Percentiles rank a stretch among this genome's conserved stretches.
Evolutionary conservation across 176 grass and related monocot species (phyloP).

Genomic region (Zizania latifolia): DNA sequence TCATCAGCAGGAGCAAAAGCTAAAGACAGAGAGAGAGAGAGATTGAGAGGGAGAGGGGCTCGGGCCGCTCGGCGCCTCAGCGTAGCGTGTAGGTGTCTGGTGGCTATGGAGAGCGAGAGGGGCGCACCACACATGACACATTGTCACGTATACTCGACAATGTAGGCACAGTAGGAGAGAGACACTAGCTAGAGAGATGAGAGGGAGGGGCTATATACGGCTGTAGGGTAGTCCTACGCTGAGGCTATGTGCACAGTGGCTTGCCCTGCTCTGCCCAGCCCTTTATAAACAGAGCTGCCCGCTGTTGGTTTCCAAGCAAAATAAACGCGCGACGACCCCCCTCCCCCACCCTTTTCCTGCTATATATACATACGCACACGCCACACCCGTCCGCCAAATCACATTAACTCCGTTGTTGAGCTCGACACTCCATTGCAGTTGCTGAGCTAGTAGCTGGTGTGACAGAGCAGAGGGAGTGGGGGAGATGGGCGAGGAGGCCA

Average conservation of each 20-base stretch:
- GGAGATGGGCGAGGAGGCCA: constrained; percentile 47
- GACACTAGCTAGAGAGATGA: background rate
- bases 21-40: background rate
- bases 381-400: constrained; percentile 15
- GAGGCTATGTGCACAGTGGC: background rate
- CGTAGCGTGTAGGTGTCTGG: background rate
- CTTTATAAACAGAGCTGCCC: background rate
- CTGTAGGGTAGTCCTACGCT: background rate
- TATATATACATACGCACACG: constrained; percentile 43
- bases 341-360: background rate
- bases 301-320: constrained; percentile 9
- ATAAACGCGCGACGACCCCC: background rate
- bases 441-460: background rate
- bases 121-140: background rate
- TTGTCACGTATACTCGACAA: constrained; percentile 21
- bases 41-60: too few species aligned
- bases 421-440: constrained; percentile 6
- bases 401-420: constrained; percentile 28
- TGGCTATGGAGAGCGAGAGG: background rate
- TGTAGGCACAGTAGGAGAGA: background rate
- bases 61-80: too few species aligned
- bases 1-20: constrained; percentile 3
- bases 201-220: background rate
- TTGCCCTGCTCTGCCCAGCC: background rate
- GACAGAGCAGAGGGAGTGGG: background rate